These are phyloP conservation scores for Claviceps digitariae DNA, from an alignment of 2,329 filamentous ascomycete genomes.

Conservation along the genomic window DNA sequence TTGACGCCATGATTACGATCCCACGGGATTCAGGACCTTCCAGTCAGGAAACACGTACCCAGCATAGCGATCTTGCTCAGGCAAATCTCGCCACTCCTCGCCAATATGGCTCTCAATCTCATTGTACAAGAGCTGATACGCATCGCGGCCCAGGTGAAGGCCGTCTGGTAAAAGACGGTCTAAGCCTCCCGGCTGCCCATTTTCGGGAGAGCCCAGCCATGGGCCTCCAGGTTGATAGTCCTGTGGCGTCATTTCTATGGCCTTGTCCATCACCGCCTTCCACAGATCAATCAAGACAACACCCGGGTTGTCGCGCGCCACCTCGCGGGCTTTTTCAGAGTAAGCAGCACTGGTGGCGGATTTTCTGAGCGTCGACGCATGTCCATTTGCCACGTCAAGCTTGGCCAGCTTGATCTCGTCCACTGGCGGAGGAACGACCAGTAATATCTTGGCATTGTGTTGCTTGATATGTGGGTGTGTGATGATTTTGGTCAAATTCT, in stretches of 20 bases:
- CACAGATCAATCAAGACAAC: conserved; percentile 68
- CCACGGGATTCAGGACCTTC: conserved; percentile 15
- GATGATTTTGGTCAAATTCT: conserved; percentile 59
- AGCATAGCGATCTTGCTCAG: conserved; percentile 22
- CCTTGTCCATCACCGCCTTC: conserved; percentile 62
- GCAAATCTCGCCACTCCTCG: conserved; percentile 25
- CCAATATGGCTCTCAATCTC: conserved; percentile 34
- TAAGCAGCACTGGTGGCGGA: conserved; percentile 39
- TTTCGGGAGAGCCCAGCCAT: conserved; percentile 35
- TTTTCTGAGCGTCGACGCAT: conserved; percentile 27
- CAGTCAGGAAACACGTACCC: conserved; percentile 37
- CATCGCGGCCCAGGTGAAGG: conserved; percentile 40
- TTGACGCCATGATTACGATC: not conserved
- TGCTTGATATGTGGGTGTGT: conserved; percentile 54
- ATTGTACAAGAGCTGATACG: conserved; percentile 39
- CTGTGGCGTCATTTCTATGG: conserved; percentile 38
- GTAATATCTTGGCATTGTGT: conserved; percentile 59
- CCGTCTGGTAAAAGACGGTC: conserved; percentile 42
- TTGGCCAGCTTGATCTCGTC: conserved; percentile 55
- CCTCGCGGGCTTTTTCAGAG: conserved; percentile 44
- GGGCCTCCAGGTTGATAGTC: conserved; percentile 39
- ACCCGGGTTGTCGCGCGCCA: conserved; percentile 56
- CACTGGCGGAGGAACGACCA: conserved; percentile 72
- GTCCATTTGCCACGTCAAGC: conserved; percentile 34
- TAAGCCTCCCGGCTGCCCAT: conserved; percentile 36